These are phyloP conservation scores for Tylopilus subfusipes DNA, from an alignment of 768 basidiomycete species.

Conservation along the genomic window DNA sequence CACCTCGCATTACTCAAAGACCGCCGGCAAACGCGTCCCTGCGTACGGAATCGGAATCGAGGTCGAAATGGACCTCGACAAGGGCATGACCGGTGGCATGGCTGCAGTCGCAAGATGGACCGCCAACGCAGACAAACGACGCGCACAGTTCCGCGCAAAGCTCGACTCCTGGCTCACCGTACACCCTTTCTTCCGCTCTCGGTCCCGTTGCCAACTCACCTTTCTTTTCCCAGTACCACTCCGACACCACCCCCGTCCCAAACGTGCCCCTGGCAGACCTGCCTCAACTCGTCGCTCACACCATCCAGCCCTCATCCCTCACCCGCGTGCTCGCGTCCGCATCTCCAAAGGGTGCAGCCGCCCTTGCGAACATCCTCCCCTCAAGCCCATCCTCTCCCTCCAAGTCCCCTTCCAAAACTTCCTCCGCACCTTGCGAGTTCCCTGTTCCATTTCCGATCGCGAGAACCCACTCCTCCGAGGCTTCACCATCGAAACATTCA, in stretches of 20 bases:
- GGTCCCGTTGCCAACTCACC: constrained; percentile 7
- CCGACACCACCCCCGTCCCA: constrained; percentile 42
- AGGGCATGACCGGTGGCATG: constrained; percentile 79
- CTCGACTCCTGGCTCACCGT: constrained; percentile 66
- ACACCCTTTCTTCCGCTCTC: background rate
- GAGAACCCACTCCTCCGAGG: constrained; percentile 31
- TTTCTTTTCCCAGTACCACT: constrained; percentile 46
- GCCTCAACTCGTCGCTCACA: constrained; percentile 48
- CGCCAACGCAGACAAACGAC: constrained; percentile 58
- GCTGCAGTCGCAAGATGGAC: constrained; percentile 89
- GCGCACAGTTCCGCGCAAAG: constrained; percentile 54
- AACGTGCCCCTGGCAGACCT: constrained; percentile 62
- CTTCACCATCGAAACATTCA: constrained; percentile 46
- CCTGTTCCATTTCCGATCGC: constrained; percentile 46
- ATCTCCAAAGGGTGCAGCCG: constrained; percentile 56
- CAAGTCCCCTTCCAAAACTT: constrained; percentile 34
- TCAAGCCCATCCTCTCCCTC: constrained; percentile 36
- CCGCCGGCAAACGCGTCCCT: constrained; percentile 61
- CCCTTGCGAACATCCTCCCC: constrained; percentile 31
- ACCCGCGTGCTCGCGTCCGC: constrained; percentile 69
- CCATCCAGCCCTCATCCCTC: constrained; percentile 59
- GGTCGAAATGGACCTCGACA: constrained; percentile 81
- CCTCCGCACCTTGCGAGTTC: constrained; percentile 10
- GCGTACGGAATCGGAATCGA: constrained; percentile 86
- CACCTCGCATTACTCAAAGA: constrained; percentile 69